Percentiles rank a stretch among this genome's conserved stretches.
Conservation (phyloP, 441 rosid genomes). For the Pelargonium myrrhifolium region DNA sequence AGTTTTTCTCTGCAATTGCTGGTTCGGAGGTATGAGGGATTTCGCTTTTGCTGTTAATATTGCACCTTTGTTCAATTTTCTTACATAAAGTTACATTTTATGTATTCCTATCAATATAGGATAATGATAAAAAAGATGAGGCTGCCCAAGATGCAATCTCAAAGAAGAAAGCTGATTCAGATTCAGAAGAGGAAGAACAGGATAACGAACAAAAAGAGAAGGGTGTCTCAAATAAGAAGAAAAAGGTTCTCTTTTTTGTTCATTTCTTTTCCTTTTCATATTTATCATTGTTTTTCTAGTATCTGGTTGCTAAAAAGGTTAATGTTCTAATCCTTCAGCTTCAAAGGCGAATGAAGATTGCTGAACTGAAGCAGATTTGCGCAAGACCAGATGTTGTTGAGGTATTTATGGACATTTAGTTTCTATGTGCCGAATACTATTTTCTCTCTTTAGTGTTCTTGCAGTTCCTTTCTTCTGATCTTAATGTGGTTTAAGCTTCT, state of each 20-base stretch:
- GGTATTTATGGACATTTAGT: conserved; percentile 34
- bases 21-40: conserved; percentile 47
- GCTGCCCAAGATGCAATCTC: conserved; percentile 49
- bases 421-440: background rate
- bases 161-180: conserved; percentile 62
- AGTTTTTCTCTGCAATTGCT: conserved; percentile 49
- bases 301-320: background rate
- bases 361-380: conserved; percentile 82
- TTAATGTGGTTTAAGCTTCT: background rate
- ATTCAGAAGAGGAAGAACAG: conserved; percentile 67
- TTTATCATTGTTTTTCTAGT: conserved; percentile 1
- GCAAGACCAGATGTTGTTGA: conserved; percentile 98
- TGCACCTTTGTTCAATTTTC: background rate
- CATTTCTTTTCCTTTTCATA: background rate
- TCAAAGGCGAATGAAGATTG: conserved; percentile 90
- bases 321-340: conserved; percentile 40
- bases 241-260: conserved; percentile 47
- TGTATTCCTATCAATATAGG: conserved; percentile 35
- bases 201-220: conserved; percentile 63
- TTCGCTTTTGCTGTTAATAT: background rate
- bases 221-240: conserved; percentile 84
- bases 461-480: background rate
- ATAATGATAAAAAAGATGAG: conserved; percentile 51
- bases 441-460: background rate
- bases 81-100: background rate